A percentile compares a stretch with the other conserved stretches of the same genome.
These are phyloP conservation scores for Polysphondylium violaceum DNA, from an alignment of 78 protist genomes.

Conservation along the genomic window DNA sequence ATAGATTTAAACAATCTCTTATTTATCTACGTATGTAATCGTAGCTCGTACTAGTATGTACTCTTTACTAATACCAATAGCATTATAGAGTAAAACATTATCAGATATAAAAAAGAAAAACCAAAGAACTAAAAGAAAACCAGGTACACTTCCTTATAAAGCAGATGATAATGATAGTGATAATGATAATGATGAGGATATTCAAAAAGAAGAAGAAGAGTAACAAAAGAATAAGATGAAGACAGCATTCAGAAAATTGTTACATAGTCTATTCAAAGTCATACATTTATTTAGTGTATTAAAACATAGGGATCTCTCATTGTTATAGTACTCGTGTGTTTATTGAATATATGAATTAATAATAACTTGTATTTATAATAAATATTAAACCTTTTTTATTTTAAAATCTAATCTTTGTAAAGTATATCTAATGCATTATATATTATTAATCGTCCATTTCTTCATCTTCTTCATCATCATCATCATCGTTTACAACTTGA, in stretches of 20 bases:
- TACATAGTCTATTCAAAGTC: too few species aligned
- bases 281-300: too few species aligned
- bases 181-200: too few species aligned
- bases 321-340: too few species aligned
- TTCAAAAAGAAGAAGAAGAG: too few species aligned
- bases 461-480: constrained; percentile 12
- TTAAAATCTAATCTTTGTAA: too few species aligned
- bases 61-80: not conserved
- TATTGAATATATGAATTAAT: not conserved
- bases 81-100: constrained; percentile 6
- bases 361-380: not conserved
- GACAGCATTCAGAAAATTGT: too few species aligned
- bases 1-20: constrained; percentile 17
- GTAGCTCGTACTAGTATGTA: not conserved
- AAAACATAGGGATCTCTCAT: too few species aligned
- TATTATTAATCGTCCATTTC: not conserved
- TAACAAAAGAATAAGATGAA: too few species aligned
- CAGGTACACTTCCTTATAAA: not conserved
- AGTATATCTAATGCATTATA: not conserved
- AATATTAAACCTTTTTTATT: not conserved
- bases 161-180: not conserved
- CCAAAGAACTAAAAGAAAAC: constrained; percentile 29
- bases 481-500: not conserved
- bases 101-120: constrained; percentile 23
- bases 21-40: constrained; percentile 7